Base-by-base conservation (phyloP, 768 basidiomycete species). In the Panaeolus cyanescens region DNA sequence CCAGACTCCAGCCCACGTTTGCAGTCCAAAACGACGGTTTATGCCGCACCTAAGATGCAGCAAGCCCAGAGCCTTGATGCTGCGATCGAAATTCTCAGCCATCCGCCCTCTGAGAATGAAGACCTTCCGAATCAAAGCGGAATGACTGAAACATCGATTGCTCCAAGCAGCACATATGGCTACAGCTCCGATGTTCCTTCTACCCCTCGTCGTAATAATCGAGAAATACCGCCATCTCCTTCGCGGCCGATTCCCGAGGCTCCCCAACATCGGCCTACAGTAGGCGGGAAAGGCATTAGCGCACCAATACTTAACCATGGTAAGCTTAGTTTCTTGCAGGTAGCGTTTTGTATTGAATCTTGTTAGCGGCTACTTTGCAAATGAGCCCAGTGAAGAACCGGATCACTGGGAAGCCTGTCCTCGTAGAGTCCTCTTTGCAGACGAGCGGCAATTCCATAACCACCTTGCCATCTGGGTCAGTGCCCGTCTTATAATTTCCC, bases 321-420 rank as follows among this genome's bases (percentile, higher is more conserved):
- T 91, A 62, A 60, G 82, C 72, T 61, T 36, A 56, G 32, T 53
- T 56, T 34, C 31, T 58, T 7, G 59, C 57, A 65, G 56, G 59
- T 28, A 28, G 59, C 59, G 54, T 60, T 42, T 59, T 20, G 12
- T 33, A 31, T 20, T 37, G 45, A 34, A 17, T 59, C 34, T 20
- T 17, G 39, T 36, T 58, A 85, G 92, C 85, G 70, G 90, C 90
- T 15, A 90, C 88, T 1, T 68, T 85, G 67, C 81, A 87, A 59
- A 85, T 94, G 84, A 90, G 86, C 65, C 92, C 92, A 33, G 83
- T 92, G 22, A 89, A 88, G 75, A 83, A 86, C 67, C 80, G 88
- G 42, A 78, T 79, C 6, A 76, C 77, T 6, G 85, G 85, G 20
- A 80, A 82, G 65, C 91, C 92, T 19, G 91, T 92, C 56, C 79